Evolutionary conservation across 768 basidiomycete genomes (phyloP).

Genomic region (Rhizopogon vinicolor): DNA sequence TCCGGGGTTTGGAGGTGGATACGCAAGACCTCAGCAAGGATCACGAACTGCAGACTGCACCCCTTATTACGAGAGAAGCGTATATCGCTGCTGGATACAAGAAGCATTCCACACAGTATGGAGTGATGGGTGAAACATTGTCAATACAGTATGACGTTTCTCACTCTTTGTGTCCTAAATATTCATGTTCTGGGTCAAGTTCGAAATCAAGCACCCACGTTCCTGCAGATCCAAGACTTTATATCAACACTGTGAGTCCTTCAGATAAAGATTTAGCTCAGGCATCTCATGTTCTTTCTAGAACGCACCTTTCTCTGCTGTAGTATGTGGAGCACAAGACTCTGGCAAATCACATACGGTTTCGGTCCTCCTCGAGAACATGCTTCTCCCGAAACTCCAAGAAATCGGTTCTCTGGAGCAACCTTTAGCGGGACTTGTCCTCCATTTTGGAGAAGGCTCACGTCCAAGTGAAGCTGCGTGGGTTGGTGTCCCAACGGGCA

Average conservation of each 20-base stretch:
- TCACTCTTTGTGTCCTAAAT: background rate
- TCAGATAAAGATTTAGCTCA: background rate
- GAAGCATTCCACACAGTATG: conserved; percentile 40
- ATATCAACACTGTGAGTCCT: conserved; percentile 50
- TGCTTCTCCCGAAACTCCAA: conserved; percentile 44
- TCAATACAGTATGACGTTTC: conserved; percentile 31
- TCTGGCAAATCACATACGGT: conserved; percentile 66
- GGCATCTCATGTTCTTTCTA: conserved; percentile 14
- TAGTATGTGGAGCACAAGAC: conserved; percentile 65
- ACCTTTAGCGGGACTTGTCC: conserved; percentile 50
- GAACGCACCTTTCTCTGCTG: conserved; percentile 62
- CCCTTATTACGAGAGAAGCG: conserved; percentile 40
- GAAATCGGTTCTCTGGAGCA: conserved; percentile 44
- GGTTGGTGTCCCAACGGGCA: conserved; percentile 29
- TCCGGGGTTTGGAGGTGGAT: background rate
- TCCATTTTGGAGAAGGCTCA: conserved; percentile 59
- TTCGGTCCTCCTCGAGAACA: conserved; percentile 55
- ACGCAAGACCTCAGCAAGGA: background rate
- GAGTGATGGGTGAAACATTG: conserved; percentile 43
- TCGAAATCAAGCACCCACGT: conserved; percentile 22
- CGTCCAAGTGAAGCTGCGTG: conserved; percentile 57
- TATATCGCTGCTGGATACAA: conserved; percentile 16
- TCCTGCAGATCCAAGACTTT: conserved; percentile 41
- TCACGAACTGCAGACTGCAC: conserved; percentile 28
- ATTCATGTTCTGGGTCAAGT: conserved; percentile 12